Conservation (phyloP, 75 land plant genomes). For the Sequoiadendron giganteum region DNA sequence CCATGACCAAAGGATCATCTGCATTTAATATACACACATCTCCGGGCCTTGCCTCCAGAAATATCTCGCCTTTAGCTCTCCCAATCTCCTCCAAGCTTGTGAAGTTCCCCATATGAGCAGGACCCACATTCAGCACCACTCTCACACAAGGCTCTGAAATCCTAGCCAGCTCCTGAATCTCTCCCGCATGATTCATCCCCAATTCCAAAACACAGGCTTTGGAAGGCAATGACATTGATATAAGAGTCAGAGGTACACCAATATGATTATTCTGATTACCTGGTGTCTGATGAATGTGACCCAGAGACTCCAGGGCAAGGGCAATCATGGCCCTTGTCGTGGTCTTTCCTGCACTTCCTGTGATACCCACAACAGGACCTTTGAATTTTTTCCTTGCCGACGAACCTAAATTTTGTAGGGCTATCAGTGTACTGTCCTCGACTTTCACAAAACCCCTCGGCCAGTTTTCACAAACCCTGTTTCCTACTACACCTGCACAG, state of each 20-base stretch:
- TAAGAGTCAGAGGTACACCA: conserved; percentile 48
- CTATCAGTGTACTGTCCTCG: conserved; percentile 21
- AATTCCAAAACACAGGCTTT: conserved; percentile 39
- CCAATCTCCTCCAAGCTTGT: conserved; percentile 43
- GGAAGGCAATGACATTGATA: conserved; percentile 25
- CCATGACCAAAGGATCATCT: conserved; percentile 46
- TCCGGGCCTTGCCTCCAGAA: conserved; percentile 31
- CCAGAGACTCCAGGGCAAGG: conserved; percentile 34
- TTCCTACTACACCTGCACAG: conserved; percentile 49
- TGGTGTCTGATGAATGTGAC: conserved; percentile 30
- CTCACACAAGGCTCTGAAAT: conserved; percentile 40
- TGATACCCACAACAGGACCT: conserved; percentile 47
- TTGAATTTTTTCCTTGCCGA: conserved; percentile 32
- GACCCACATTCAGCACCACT: conserved; percentile 51
- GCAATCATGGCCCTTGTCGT: conserved; percentile 47
- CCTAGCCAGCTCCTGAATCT: conserved; percentile 46
- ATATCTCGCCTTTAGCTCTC: conserved; percentile 51
- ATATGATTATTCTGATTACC: conserved; percentile 44
- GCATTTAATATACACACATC: conserved; percentile 56
- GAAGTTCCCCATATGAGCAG: conserved; percentile 49
- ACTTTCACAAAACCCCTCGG: conserved; percentile 42
- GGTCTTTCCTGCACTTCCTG: conserved; percentile 57
- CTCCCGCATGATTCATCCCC: conserved; percentile 41
- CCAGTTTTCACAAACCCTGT: conserved; percentile 35
- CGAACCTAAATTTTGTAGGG: conserved; percentile 30